Conservation (phyloP, 2,329 filamentous ascomycete genomes). For the Colletotrichum endophyticum region DNA sequence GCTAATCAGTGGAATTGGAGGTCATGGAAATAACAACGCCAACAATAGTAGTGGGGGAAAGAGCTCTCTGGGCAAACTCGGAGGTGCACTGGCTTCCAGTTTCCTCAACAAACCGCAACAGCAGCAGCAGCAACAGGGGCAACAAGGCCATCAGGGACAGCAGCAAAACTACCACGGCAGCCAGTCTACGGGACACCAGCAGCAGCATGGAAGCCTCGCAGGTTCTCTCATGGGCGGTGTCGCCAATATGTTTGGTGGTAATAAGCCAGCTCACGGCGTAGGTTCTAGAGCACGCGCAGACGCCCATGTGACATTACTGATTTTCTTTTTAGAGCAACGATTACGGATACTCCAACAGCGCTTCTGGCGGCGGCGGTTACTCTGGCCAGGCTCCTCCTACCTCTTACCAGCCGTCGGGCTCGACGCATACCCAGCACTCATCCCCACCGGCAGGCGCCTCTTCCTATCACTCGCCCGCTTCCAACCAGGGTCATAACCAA, state of each 20-base stretch:
- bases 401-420: constrained; percentile 54
- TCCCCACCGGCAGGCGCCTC: constrained; percentile 32
- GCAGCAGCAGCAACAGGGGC: constrained; percentile 44
- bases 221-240: constrained; percentile 61
- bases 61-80: constrained; percentile 55
- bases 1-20: constrained; percentile 44
- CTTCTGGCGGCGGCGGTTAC: constrained; percentile 53
- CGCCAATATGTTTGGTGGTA: constrained; percentile 56
- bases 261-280: constrained; percentile 47
- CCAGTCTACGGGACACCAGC: constrained; percentile 37
- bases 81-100: constrained; percentile 61
- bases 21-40: constrained; percentile 28
- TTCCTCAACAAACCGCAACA: constrained; percentile 47
- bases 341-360: constrained; percentile 65
- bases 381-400: constrained; percentile 67
- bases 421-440: constrained; percentile 26
- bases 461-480: constrained; percentile 31
- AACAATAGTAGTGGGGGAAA: constrained; percentile 37
- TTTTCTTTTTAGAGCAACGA: constrained; percentile 49
- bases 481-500: constrained; percentile 20
- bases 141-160: constrained; percentile 30
- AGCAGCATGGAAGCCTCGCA: constrained; percentile 50
- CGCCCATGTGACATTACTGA: constrained; percentile 17
- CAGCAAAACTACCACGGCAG: constrained; percentile 54
- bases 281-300: constrained; percentile 18